Percentiles rank a stretch among this genome's conserved stretches.
Conservation (phyloP, 106 monocot species). For the Phalaenopsis equestris region DNA sequence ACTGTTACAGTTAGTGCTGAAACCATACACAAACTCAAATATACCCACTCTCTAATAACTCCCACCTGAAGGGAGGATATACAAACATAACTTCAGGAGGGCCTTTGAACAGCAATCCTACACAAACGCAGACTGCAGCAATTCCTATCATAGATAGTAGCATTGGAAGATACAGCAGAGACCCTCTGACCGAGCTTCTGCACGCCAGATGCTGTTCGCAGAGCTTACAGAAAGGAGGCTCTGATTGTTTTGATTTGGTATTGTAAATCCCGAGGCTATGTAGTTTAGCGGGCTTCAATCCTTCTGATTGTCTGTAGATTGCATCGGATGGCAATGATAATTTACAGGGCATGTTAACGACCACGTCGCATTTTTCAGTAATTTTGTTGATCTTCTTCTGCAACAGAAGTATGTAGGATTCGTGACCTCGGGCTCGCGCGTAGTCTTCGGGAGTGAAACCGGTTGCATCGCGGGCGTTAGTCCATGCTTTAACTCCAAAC, state of each 20-base stretch:
- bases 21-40: conserved; percentile 19
- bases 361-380: conserved; percentile 15
- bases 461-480: conserved; percentile 27
- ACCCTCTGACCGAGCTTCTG: neutral
- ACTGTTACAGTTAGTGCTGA: neutral
- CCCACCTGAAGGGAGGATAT: conserved; percentile 64
- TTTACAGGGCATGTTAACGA: conserved; percentile 24
- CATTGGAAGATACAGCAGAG: conserved; percentile 40
- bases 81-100: conserved; percentile 43
- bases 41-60: conserved; percentile 30
- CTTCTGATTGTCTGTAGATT: neutral
- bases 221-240: conserved; percentile 20
- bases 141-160: conserved; percentile 58
- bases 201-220: conserved; percentile 31
- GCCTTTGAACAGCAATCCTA: conserved; percentile 54
- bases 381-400: conserved; percentile 37
- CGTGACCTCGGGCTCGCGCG: conserved; percentile 34
- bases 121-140: conserved; percentile 82
- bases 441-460: conserved; percentile 76
- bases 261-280: conserved; percentile 16
- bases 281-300: conserved; percentile 6
- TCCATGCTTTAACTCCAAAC: conserved; percentile 81
- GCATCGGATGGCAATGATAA: neutral
- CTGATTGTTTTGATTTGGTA: neutral
- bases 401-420: conserved; percentile 49